Conservation (phyloP, 768 basidiomycete species). For the Calocybe cyanea region DNA sequence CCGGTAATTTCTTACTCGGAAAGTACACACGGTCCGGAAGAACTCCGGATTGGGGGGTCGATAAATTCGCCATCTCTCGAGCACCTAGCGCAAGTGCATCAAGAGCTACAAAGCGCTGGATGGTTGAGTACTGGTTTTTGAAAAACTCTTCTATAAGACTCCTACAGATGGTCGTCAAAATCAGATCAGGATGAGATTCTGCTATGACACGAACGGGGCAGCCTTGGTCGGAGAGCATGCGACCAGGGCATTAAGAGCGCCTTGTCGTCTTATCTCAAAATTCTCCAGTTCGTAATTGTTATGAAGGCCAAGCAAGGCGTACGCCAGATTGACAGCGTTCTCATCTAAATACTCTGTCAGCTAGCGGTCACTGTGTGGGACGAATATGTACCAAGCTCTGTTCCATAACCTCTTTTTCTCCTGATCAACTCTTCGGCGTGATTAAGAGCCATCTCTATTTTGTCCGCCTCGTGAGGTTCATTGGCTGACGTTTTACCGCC, state of each 20-base stretch:
- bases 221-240: slow-evolving; percentile 73
- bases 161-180: slow-evolving; percentile 33
- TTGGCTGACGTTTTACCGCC: slow-evolving; percentile 48
- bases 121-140: slow-evolving; percentile 84
- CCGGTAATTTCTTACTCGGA: slow-evolving; percentile 79
- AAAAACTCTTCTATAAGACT: slow-evolving; percentile 91
- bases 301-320: slow-evolving; percentile 69
- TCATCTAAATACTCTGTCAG: slow-evolving; percentile 56
- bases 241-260: slow-evolving; percentile 74
- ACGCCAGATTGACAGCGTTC: slow-evolving; percentile 79
- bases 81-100: slow-evolving; percentile 86
- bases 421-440: slow-evolving; percentile 82
- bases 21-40: slow-evolving; percentile 46
- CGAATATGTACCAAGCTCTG: slow-evolving; percentile 70
- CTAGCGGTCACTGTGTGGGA: not conserved
- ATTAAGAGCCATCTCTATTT: slow-evolving; percentile 75
- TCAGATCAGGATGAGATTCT: not conserved
- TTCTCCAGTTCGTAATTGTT: slow-evolving; percentile 81
- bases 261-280: slow-evolving; percentile 76
- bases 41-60: slow-evolving; percentile 30
- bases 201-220: slow-evolving; percentile 64
- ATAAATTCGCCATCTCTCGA: slow-evolving; percentile 65
- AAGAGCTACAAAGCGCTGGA: slow-evolving; percentile 81
- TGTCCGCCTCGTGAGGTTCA: slow-evolving; percentile 66
- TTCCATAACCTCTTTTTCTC: slow-evolving; percentile 79